Conservation (phyloP, 805 yeast species). For the Hanseniaspora guilliermondii region DNA sequence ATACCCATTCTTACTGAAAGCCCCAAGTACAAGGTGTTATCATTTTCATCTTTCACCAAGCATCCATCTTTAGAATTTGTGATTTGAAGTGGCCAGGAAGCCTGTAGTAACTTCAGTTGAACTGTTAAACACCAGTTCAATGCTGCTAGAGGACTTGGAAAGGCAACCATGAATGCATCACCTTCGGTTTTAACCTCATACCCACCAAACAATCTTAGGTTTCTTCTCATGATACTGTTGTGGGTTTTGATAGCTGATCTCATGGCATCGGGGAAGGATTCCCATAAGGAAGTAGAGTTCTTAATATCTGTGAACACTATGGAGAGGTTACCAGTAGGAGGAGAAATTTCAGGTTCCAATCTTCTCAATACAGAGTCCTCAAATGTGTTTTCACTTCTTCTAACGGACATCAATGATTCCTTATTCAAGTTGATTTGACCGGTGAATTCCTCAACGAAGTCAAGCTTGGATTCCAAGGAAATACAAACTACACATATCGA, state of each 20-base stretch:
- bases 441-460: slow-evolving; percentile 15
- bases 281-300: slow-evolving; percentile 90
- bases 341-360: slow-evolving; percentile 78
- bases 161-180: slow-evolving; percentile 96
- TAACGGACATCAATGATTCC: slow-evolving; percentile 31
- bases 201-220: slow-evolving; percentile 84
- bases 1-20: slow-evolving; percentile 94
- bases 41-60: slow-evolving; percentile 52
- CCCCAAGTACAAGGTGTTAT: slow-evolving; percentile 63
- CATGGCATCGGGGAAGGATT: slow-evolving; percentile 84
- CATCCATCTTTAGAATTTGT: slow-evolving; percentile 74
- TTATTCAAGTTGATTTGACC: slow-evolving; percentile 27
- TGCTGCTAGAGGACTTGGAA: slow-evolving; percentile 84
- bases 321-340: slow-evolving; percentile 89
- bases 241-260: slow-evolving; percentile 91
- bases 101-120: slow-evolving; percentile 67
- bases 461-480: slow-evolving; percentile 40
- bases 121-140: slow-evolving; percentile 89
- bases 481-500: slow-evolving; percentile 72
- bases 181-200: slow-evolving; percentile 99
- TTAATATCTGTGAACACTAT: slow-evolving; percentile 96
- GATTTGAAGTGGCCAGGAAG: slow-evolving; percentile 94
- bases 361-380: slow-evolving; percentile 74
- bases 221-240: slow-evolving; percentile 87
- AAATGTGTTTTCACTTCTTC: slow-evolving; percentile 36